Evolutionary conservation across 441 rosid species (phyloP).

Genomic region (Croton laevigatus): DNA sequence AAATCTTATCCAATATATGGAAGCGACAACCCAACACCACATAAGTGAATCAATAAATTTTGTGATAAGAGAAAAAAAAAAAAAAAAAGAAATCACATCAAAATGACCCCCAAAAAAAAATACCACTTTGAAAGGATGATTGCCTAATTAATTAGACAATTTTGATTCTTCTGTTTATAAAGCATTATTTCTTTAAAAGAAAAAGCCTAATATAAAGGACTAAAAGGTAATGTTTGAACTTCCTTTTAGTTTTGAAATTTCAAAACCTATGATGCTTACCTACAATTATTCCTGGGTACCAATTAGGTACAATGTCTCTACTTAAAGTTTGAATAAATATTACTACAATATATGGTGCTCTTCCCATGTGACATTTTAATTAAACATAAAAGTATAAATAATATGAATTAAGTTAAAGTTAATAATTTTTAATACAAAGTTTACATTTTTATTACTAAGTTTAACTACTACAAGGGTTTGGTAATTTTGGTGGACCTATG

Average conservation of each 20-base stretch:
- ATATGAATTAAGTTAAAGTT: background rate
- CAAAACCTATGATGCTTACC: background rate
- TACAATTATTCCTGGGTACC: background rate
- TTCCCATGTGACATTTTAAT: background rate
- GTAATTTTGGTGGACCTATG: background rate
- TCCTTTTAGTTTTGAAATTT: too few relatives aligned
- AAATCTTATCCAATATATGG: background rate
- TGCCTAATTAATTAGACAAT: background rate
- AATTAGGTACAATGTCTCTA: background rate
- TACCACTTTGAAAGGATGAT: background rate
- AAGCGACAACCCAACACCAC: slow-evolving; percentile 12
- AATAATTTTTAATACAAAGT: background rate
- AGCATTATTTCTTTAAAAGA: background rate
- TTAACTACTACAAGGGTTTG: background rate
- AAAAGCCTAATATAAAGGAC: too few relatives aligned
- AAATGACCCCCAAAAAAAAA: background rate
- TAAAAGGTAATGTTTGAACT: too few relatives aligned
- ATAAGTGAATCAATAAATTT: background rate
- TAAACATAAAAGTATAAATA: background rate
- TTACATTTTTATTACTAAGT: background rate
- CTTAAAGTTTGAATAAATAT: background rate
- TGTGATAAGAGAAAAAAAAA: background rate
- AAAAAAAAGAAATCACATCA: background rate
- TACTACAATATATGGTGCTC: background rate
- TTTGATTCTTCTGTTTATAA: background rate